These are phyloP conservation scores for Colletotrichum kahawae DNA, from an alignment of 2,329 filamentous ascomycete genomes.

Conservation along the genomic window DNA sequence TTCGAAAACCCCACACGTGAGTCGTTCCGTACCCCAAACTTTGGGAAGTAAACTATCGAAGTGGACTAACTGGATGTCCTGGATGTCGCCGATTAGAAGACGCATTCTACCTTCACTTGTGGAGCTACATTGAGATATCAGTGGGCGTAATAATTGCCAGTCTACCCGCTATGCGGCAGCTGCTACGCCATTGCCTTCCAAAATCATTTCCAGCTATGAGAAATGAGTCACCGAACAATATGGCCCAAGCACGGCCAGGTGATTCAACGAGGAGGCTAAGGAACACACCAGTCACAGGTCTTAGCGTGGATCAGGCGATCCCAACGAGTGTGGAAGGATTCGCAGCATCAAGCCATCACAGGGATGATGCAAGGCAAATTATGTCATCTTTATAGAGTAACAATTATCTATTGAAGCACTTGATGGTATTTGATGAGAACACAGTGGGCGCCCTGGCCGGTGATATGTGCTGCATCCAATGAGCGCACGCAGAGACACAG, in stretches of 20 bases:
- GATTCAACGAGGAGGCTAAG: not conserved
- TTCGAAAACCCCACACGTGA: constrained; percentile 40
- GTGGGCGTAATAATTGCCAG: constrained; percentile 48
- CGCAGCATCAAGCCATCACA: not conserved
- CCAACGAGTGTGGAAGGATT: not conserved
- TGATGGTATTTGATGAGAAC: not conserved
- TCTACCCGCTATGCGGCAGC: constrained; percentile 32
- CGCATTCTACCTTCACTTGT: constrained; percentile 45
- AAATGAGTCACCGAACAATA: not conserved
- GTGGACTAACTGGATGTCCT: constrained; percentile 36
- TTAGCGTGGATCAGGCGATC: not conserved
- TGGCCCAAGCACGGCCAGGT: not conserved
- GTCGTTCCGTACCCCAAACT: constrained; percentile 8
- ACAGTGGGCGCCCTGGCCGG: not conserved
- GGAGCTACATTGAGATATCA: constrained; percentile 50
- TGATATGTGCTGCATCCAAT: not conserved
- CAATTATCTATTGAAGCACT: not conserved
- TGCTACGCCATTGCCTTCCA: constrained; percentile 1
- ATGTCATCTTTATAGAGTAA: not conserved
- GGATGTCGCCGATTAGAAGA: constrained; percentile 24
- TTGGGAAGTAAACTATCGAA: constrained; percentile 33
- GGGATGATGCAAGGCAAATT: not conserved
- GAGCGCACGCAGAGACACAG: not conserved
- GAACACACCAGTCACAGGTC: not conserved
- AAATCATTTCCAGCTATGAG: not conserved